A percentile compares a stretch with the other conserved stretches of the same genome.
Evolutionary conservation across 768 basidiomycete species (phyloP).

Genomic region (Agrocybe praecox): DNA sequence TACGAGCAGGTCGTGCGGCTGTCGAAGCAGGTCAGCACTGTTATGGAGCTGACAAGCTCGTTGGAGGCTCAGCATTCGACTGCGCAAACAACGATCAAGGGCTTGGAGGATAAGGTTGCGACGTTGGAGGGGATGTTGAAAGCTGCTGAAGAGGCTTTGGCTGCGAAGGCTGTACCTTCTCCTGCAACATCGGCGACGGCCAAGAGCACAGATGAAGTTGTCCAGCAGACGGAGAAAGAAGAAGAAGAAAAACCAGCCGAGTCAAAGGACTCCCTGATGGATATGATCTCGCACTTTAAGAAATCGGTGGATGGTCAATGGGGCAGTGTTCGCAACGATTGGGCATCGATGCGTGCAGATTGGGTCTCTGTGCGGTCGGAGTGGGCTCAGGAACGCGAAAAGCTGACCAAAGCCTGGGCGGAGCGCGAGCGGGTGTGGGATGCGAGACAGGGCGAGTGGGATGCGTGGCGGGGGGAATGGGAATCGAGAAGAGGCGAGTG

Average conservation of each 20-base stretch:
- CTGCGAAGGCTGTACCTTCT: not conserved
- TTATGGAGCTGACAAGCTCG: conserved; percentile 69
- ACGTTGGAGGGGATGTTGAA: conserved; percentile 68
- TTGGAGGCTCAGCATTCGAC: conserved; percentile 79
- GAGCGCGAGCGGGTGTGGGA: conserved; percentile 22
- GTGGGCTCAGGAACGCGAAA: conserved; percentile 81
- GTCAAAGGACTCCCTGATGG: conserved; percentile 37
- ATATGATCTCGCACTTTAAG: conserved; percentile 72
- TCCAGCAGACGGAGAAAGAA: not conserved
- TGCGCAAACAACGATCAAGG: conserved; percentile 74
- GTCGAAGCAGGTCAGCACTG: conserved; percentile 73
- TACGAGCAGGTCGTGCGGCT: conserved; percentile 68
- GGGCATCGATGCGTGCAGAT: conserved; percentile 63
- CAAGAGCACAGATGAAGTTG: not conserved
- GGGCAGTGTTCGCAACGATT: conserved; percentile 30
- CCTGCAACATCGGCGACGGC: not conserved
- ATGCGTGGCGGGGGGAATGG: conserved; percentile 75
- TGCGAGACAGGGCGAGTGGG: conserved; percentile 80
- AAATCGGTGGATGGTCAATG: conserved; percentile 79
- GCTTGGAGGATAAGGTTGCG: conserved; percentile 68
- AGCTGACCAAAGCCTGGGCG: conserved; percentile 62
- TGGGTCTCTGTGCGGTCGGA: conserved; percentile 80
- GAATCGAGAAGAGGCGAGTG: conserved; percentile 49
- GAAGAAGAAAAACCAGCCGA: not conserved
- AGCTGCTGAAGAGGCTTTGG: conserved; percentile 36